These are phyloP conservation scores for Kuraishia piskuri DNA, from an alignment of 805 yeast species.

Conservation along the genomic window DNA sequence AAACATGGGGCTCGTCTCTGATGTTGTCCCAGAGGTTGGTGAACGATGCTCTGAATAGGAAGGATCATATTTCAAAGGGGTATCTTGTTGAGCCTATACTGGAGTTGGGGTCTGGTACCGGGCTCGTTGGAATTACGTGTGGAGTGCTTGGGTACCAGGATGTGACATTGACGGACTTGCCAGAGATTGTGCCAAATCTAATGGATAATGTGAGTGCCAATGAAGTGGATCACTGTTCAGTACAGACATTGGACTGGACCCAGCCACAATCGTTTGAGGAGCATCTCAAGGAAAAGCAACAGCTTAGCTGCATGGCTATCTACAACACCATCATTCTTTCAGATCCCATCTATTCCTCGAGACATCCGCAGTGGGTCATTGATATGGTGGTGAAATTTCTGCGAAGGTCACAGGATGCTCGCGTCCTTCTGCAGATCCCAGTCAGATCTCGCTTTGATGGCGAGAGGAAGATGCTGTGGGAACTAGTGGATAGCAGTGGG, in stretches of 20 bases:
- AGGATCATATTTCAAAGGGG: background rate
- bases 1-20: conserved; percentile 93
- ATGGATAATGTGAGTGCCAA: conserved; percentile 51
- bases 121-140: conserved; percentile 73
- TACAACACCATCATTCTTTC: conserved; percentile 64
- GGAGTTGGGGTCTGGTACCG: conserved; percentile 96
- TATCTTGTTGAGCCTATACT: conserved; percentile 26
- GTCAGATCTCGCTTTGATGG: conserved; percentile 55
- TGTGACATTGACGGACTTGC: conserved; percentile 64
- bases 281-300: conserved; percentile 16
- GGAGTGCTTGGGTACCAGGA: conserved; percentile 37
- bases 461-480: conserved; percentile 59
- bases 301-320: background rate
- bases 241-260: conserved; percentile 71
- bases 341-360: conserved; percentile 82
- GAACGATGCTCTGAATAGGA: conserved; percentile 9
- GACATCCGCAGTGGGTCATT: conserved; percentile 71
- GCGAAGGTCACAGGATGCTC: conserved; percentile 20
- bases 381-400: conserved; percentile 47
- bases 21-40: conserved; percentile 52
- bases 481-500: conserved; percentile 30
- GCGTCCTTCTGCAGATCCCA: conserved; percentile 70
- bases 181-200: conserved; percentile 68
- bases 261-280: conserved; percentile 34
- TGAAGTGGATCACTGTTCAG: conserved; percentile 23